A percentile compares a stretch with the other conserved stretches of the same genome.
These are phyloP conservation scores for Brassica rapa DNA, from an alignment of 345 rosid genomes.

Conservation along the genomic window DNA sequence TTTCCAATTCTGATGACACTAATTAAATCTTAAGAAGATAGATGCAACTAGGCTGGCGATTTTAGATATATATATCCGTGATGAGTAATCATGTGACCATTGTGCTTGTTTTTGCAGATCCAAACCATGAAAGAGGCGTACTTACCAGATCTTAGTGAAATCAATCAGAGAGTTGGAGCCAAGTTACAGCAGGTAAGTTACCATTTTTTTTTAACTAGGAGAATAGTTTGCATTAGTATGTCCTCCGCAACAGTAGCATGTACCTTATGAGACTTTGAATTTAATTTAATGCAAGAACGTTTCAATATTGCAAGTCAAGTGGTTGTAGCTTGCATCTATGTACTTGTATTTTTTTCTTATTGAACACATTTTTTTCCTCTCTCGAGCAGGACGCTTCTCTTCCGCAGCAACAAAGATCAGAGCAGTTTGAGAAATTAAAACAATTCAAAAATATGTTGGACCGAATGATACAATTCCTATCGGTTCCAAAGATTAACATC, in stretches of 20 bases:
- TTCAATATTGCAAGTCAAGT: neutral
- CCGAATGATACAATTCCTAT: slow-evolving; percentile 54
- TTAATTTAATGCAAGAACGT: slow-evolving; percentile 13
- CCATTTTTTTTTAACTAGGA: neutral
- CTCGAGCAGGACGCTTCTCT: slow-evolving; percentile 65
- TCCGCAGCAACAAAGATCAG: slow-evolving; percentile 68
- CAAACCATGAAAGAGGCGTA: slow-evolving; percentile 68
- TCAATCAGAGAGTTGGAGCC: slow-evolving; percentile 62
- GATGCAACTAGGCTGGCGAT: no score
- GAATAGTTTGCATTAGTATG: slow-evolving; percentile 13
- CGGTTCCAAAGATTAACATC: slow-evolving; percentile 57
- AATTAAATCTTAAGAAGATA: no score
- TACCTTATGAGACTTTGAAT: neutral
- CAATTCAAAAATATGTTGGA: slow-evolving; percentile 65
- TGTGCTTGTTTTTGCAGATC: slow-evolving; percentile 51
- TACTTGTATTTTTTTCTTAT: slow-evolving; percentile 4
- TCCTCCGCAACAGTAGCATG: slow-evolving; percentile 15
- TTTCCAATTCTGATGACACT: slow-evolving; percentile 10
- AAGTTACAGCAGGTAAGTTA: slow-evolving; percentile 66
- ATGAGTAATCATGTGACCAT: slow-evolving; percentile 19
- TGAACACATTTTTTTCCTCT: slow-evolving; percentile 15
- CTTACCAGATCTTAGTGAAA: slow-evolving; percentile 65
- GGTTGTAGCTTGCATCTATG: slow-evolving; percentile 21
- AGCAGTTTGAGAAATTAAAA: slow-evolving; percentile 72
- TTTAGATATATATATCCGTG: neutral